Conservation (phyloP, 1,139 yeast species). For the Trichomonascaceae sp. region DNA sequence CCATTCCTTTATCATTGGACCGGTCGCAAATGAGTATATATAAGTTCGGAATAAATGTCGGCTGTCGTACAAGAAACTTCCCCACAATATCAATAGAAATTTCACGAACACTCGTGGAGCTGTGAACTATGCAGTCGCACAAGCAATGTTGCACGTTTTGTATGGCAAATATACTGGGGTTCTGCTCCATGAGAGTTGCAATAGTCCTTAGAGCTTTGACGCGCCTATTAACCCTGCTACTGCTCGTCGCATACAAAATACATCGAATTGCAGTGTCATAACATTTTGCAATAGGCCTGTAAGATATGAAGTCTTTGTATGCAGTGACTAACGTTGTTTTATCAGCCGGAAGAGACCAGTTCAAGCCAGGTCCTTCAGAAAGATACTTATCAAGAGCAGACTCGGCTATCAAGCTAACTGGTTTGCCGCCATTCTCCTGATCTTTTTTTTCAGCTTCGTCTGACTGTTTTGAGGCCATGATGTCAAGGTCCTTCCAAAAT, state of each 20-base stretch:
- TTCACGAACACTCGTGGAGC: conserved; percentile 68
- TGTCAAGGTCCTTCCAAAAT: neutral
- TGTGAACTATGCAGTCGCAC: conserved; percentile 47
- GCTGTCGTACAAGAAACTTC: conserved; percentile 42
- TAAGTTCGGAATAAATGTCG: conserved; percentile 43
- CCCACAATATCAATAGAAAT: conserved; percentile 66
- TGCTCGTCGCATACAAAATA: conserved; percentile 44
- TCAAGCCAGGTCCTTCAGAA: neutral
- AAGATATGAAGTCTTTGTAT: conserved; percentile 13
- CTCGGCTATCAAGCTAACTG: neutral
- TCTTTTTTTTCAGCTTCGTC: neutral
- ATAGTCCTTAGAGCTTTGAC: conserved; percentile 61
- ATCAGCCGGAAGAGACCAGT: neutral
- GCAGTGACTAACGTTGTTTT: conserved; percentile 4
- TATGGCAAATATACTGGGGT: conserved; percentile 44
- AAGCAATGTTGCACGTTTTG: conserved; percentile 50
- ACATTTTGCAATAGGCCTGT: conserved; percentile 35
- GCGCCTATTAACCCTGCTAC: conserved; percentile 53
- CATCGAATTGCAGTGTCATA: conserved; percentile 51
- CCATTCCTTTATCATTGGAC: conserved; percentile 53
- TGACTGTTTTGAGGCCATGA: neutral
- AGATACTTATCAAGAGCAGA: neutral
- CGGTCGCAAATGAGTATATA: conserved; percentile 47
- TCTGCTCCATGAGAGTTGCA: conserved; percentile 45
- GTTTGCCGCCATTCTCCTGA: neutral